Evolutionary conservation across 2,329 filamentous ascomycete species (phyloP).

Genomic region (Ophiostoma quercus): DNA sequence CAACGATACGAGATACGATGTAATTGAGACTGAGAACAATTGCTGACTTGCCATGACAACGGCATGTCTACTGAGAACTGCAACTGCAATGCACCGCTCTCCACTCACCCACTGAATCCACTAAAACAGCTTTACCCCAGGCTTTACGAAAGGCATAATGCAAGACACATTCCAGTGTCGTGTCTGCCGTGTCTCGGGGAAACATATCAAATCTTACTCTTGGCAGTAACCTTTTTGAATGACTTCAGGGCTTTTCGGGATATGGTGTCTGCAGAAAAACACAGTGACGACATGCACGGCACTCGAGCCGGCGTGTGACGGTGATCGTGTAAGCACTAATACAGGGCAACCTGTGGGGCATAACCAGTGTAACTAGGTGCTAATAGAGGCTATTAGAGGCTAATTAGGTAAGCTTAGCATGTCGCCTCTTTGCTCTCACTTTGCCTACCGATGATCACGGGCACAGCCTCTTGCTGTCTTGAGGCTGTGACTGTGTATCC

Average conservation of each 20-base stretch:
- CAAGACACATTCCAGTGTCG: background rate
- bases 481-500: background rate
- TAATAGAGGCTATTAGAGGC: background rate
- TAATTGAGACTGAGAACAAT: too few relatives aligned
- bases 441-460: background rate
- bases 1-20: too few relatives aligned
- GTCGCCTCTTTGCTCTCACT: too few relatives aligned
- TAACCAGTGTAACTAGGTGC: too few relatives aligned
- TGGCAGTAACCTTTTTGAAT: background rate
- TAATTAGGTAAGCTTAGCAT: background rate
- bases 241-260: too few relatives aligned
- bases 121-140: background rate
- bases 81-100: too few relatives aligned
- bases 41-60: background rate
- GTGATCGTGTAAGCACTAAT: constrained; percentile 7
- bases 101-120: too few relatives aligned
- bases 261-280: too few relatives aligned
- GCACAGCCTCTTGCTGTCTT: background rate
- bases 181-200: background rate
- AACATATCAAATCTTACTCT: background rate
- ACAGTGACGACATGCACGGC: constrained; percentile 1
- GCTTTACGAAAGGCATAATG: background rate
- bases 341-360: background rate
- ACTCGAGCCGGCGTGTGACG: background rate
- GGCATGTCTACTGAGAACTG: background rate